Evolutionary conservation across 2,329 filamentous ascomycete species (phyloP), one percentile per base, ranked within the genome.

Genomic region (Thermochaetoides dissita): DNA sequence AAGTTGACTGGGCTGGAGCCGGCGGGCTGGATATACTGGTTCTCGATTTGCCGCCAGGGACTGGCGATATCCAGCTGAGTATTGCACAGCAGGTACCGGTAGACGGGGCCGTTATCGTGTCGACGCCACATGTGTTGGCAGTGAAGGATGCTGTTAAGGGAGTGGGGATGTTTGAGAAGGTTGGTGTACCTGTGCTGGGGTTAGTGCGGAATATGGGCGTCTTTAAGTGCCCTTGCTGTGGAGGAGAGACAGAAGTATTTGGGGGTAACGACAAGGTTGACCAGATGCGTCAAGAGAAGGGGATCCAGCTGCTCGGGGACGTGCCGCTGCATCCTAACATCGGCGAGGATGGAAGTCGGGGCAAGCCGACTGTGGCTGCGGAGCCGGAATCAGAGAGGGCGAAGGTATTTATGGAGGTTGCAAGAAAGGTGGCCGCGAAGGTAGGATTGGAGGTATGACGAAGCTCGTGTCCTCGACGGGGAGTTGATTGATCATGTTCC

Each of bases 21-120:
- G 45, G 37, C 10, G 80, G 79, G 9, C 67, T 98, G 3, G 91
- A 98, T 58, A 65, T 96, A 2, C 69, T 98, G 1, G 81, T 98
- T 3, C 67, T 98, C 2, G 91, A 98, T 59, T 64, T 98, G 38
- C 91, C 91, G 0, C 91, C 91, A 0, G 91, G 91, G 3, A 98
- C 91, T 0, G 91, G 91, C 24, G 91, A 98, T 56, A 89, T 89
- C 1, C 91, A 98, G 57, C 69, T 98, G 50, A 95, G 86, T n/a
- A 91, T 98, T 47, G 89, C 86, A 10, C 91, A 98, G 60, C 89
- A 95, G 63, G 71, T 98, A 8, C 69, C 84, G n/a, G 67, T 98
- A 2, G 84, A 93, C 52, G 89, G 87, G 71, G 65, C 84, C 0
- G 68, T 96, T 10, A 84, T 98, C 32, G 79, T 98, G 2, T 91